These are phyloP conservation scores for Cyclanthera cordifolia DNA, from an alignment of 306 rosid genomes.

Conservation along the genomic window DNA sequence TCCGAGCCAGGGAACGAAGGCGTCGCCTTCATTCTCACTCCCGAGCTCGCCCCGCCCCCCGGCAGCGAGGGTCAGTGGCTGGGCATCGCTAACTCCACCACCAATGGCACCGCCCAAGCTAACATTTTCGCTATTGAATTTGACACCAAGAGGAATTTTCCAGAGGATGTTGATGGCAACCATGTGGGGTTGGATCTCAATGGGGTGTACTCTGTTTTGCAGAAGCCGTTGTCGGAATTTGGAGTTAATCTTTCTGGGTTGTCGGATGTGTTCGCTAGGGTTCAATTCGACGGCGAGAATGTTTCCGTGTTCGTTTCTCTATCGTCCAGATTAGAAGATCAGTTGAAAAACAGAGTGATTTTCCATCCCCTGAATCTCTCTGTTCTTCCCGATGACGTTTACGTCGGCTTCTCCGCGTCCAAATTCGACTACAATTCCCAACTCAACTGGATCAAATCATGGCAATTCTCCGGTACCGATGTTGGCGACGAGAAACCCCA, in stretches of 20 bases:
- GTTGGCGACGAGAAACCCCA: not conserved
- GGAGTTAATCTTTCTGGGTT: slow-evolving; percentile 22
- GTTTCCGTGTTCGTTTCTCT: slow-evolving; percentile 15
- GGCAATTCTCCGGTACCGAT: slow-evolving; percentile 29
- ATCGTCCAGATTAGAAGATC: slow-evolving; percentile 2
- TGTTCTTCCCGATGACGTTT: slow-evolving; percentile 31
- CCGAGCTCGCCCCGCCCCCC: slow-evolving; percentile 10
- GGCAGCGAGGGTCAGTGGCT: slow-evolving; percentile 32
- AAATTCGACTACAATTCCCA: slow-evolving; percentile 29
- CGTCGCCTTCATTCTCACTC: slow-evolving; percentile 22
- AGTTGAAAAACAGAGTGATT: slow-evolving; percentile 13
- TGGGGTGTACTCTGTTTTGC: slow-evolving; percentile 31
- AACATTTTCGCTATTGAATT: slow-evolving; percentile 52
- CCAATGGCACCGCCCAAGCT: slow-evolving; percentile 37
- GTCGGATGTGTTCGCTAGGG: not conserved
- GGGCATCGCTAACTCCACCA: slow-evolving; percentile 23
- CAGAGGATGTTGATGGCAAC: slow-evolving; percentile 35
- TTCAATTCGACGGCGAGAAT: slow-evolving; percentile 23
- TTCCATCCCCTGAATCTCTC: slow-evolving; percentile 31
- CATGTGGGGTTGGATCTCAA: slow-evolving; percentile 59
- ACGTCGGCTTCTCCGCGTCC: slow-evolving; percentile 59
- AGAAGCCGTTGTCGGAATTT: slow-evolving; percentile 20
- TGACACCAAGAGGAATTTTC: slow-evolving; percentile 43
- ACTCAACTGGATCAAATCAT: slow-evolving; percentile 43
- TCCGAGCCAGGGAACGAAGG: slow-evolving; percentile 26